A percentile compares a stretch with the other conserved stretches of the same genome.
phyloP scores from a whole-genome alignment of 2,329 filamentous ascomycete genomes.

The Microdochium trichocladiopsis region DNA sequence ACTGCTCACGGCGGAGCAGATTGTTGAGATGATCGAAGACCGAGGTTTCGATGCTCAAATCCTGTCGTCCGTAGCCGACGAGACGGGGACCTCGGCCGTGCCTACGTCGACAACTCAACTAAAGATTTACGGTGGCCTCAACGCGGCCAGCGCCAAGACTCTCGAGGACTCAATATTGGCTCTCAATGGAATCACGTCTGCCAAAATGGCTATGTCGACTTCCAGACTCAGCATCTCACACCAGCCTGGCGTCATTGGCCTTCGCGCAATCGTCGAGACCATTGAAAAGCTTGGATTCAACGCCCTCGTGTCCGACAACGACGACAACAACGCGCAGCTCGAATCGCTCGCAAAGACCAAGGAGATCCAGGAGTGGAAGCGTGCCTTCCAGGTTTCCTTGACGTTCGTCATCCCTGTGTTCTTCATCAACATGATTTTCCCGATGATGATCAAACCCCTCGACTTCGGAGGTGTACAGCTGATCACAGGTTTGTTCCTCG shows the following conservation, averaged over 20 bases:
- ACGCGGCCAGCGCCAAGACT: slow-evolving; percentile 62
- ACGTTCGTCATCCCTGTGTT: slow-evolving; percentile 87
- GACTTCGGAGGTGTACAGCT: slow-evolving; percentile 68
- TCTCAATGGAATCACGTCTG: slow-evolving; percentile 67
- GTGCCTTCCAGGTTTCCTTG: slow-evolving; percentile 70
- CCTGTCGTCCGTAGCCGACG: slow-evolving; percentile 65
- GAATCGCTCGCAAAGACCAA: slow-evolving; percentile 94
- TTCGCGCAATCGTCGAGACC: slow-evolving; percentile 74
- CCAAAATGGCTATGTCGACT: slow-evolving; percentile 64
- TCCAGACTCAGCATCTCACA: slow-evolving; percentile 70
- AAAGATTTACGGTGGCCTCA: slow-evolving; percentile 74
- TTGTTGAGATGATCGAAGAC: slow-evolving; percentile 83
- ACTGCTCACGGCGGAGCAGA: slow-evolving; percentile 64
- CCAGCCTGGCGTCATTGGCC: slow-evolving; percentile 63
- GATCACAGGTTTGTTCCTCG: slow-evolving; percentile 74
- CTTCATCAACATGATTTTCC: slow-evolving; percentile 85
- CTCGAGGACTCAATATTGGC: slow-evolving; percentile 63
- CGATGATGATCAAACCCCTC: slow-evolving; percentile 70
- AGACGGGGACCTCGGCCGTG: slow-evolving; percentile 41
- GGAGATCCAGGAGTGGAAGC: slow-evolving; percentile 89
- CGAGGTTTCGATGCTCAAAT: slow-evolving; percentile 80
- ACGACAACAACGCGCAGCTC: slow-evolving; percentile 94
- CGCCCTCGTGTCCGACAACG: slow-evolving; percentile 79
- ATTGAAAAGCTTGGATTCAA: slow-evolving; percentile 83
- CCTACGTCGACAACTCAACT: slow-evolving; percentile 61